These are phyloP conservation scores for Hypomontagnella submonticulosa DNA, from an alignment of 495 filamentous ascomycete genomes.

Conservation along the genomic window DNA sequence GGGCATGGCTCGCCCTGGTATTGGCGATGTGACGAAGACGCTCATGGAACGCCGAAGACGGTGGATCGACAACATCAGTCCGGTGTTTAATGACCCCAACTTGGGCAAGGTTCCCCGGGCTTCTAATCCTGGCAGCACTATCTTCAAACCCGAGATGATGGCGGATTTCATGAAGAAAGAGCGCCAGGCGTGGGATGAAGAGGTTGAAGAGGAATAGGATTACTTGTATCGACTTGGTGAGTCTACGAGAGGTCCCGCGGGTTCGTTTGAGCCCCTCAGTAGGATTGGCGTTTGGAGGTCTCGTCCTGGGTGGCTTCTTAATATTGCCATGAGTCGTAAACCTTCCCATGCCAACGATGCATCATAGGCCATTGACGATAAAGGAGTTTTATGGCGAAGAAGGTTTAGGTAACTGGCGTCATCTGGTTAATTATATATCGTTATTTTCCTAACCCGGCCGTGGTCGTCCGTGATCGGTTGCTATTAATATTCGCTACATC, in stretches of 20 bases:
- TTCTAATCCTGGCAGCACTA: slow-evolving; percentile 56
- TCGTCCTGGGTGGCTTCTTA: too few species aligned
- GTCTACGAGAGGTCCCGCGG: neutral
- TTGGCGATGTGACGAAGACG: slow-evolving; percentile 88
- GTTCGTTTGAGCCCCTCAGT: neutral
- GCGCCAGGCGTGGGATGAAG: slow-evolving; percentile 80
- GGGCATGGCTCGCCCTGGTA: slow-evolving; percentile 77
- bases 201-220: slow-evolving; percentile 62
- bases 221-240: neutral
- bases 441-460: too few species aligned
- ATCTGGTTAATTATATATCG: too few species aligned
- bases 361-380: too few species aligned
- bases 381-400: too few species aligned
- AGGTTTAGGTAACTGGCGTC: too few species aligned
- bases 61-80: slow-evolving; percentile 88
- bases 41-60: slow-evolving; percentile 88
- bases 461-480: too few species aligned
- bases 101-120: slow-evolving; percentile 60
- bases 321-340: too few species aligned
- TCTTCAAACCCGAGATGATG: slow-evolving; percentile 71
- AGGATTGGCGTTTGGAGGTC: too few species aligned
- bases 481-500: too few species aligned
- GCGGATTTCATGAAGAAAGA: slow-evolving; percentile 70
- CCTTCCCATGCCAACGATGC: too few species aligned
- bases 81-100: slow-evolving; percentile 81